Evolutionary conservation across 2,329 filamentous ascomycete species (phyloP).

Genomic region (Zymoseptoria pseudotritici): DNA sequence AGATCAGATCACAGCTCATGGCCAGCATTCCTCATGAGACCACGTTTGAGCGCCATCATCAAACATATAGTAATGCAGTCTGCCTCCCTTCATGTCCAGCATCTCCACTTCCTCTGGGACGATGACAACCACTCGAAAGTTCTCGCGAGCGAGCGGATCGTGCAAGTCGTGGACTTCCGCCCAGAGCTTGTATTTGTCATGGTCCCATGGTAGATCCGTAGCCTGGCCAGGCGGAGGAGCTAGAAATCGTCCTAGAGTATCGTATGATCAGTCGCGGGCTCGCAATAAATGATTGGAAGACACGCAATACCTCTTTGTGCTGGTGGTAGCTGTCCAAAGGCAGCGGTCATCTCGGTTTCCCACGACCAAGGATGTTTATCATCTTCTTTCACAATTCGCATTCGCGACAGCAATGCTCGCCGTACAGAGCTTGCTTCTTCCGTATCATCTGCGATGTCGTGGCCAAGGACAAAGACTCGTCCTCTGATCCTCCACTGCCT

Average conservation of each 20-base stretch:
- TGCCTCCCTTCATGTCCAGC: constrained; percentile 54
- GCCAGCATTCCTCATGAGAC: constrained; percentile 63
- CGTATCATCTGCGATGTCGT: constrained; percentile 50
- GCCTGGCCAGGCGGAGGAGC: constrained; percentile 45
- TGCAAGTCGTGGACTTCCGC: constrained; percentile 64
- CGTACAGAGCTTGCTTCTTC: constrained; percentile 44
- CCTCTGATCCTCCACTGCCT: constrained; percentile 77
- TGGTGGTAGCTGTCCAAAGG: constrained; percentile 82
- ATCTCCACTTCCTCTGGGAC: constrained; percentile 71
- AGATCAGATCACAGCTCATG: constrained; percentile 26
- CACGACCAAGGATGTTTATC: constrained; percentile 61
- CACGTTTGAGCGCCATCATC: constrained; percentile 48
- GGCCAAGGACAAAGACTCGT: constrained; percentile 64
- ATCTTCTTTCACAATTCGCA: constrained; percentile 48
- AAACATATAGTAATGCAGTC: constrained; percentile 61
- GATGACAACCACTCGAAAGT: constrained; percentile 83
- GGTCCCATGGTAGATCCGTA: constrained; percentile 37
- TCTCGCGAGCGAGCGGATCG: constrained; percentile 60
- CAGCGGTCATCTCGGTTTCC: constrained; percentile 68
- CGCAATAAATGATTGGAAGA: not conserved
- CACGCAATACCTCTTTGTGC: constrained; percentile 56
- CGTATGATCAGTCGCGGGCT: not conserved
- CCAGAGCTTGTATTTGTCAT: constrained; percentile 38
- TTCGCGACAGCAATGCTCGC: constrained; percentile 53
- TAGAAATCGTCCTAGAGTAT: constrained; percentile 51